A percentile compares a stretch with the other conserved stretches of the same genome.
Conservation (phyloP, 768 basidiomycete genomes). For the Nidula microcarpa region DNA sequence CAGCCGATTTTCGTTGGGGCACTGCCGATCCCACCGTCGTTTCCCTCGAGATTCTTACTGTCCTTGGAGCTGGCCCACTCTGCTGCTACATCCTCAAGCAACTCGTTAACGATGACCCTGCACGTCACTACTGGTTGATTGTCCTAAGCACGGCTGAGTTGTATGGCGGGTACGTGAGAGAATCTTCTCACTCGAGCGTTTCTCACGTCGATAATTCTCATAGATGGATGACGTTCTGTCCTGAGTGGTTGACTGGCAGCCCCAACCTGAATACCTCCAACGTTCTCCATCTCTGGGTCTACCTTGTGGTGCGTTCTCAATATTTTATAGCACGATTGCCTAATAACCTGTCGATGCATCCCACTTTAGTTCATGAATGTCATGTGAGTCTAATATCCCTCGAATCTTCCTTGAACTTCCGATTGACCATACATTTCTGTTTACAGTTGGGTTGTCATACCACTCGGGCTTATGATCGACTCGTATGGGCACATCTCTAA, state of each 20-base stretch:
- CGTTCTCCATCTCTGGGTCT: conserved; percentile 72
- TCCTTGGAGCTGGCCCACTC: conserved; percentile 72
- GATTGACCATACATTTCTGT: conserved; percentile 1
- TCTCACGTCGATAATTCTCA: not conserved
- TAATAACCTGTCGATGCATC: not conserved
- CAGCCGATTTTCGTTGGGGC: conserved; percentile 83
- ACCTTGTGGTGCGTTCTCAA: conserved; percentile 60
- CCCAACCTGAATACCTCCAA: conserved; percentile 72
- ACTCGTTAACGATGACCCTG: conserved; percentile 60
- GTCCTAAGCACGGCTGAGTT: conserved; percentile 74
- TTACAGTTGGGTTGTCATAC: conserved; percentile 75
- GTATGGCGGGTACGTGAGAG: conserved; percentile 60
- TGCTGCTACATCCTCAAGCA: conserved; percentile 71
- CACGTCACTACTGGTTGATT: conserved; percentile 77
- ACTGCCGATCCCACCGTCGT: conserved; percentile 75
- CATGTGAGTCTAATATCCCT: conserved; percentile 46
- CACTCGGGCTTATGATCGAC: conserved; percentile 72
- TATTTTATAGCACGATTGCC: not conserved
- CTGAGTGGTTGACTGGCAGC: conserved; percentile 80
- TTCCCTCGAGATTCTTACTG: conserved; percentile 80
- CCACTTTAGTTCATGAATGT: conserved; percentile 69
- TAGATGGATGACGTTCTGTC: conserved; percentile 88
- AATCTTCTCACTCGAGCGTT: not conserved
- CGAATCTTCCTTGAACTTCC: not conserved
- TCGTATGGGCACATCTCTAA: conserved; percentile 70